These are phyloP conservation scores for Cyclocybe cylindracea DNA, from an alignment of 768 basidiomycete species.

Conservation along the genomic window DNA sequence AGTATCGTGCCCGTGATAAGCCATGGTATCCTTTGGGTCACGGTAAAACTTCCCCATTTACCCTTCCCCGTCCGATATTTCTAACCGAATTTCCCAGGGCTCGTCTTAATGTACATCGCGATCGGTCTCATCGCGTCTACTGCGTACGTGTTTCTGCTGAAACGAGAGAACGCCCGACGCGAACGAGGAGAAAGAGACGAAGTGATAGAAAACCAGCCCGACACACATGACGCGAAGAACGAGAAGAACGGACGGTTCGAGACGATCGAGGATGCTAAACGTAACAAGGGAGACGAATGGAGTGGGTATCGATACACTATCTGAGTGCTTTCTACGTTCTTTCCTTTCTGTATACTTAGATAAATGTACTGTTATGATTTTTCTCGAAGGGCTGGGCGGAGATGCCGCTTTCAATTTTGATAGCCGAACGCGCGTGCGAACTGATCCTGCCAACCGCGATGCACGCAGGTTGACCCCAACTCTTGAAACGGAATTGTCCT, in stretches of 20 bases:
- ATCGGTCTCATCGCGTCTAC: conserved; percentile 56
- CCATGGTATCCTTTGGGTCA: conserved; percentile 62
- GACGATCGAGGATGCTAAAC: conserved; percentile 63
- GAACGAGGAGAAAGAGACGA: conserved; percentile 72
- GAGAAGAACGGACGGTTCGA: conserved; percentile 59
- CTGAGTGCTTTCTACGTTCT: not conserved
- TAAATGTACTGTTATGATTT: not conserved
- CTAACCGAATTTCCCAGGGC: conserved; percentile 33
- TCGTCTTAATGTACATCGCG: conserved; percentile 73
- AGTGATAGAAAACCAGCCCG: conserved; percentile 53
- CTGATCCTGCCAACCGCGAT: too few relatives aligned
- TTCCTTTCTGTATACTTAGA: not conserved
- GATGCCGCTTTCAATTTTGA: too few relatives aligned
- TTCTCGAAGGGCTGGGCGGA: too few relatives aligned
- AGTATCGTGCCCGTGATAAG: conserved; percentile 65
- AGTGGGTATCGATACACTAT: conserved; percentile 71
- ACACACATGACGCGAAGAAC: conserved; percentile 27
- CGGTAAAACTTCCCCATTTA: conserved; percentile 15
- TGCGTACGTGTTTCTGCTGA: conserved; percentile 42
- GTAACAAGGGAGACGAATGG: conserved; percentile 73
- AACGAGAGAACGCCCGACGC: conserved; percentile 62
- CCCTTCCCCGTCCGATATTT: not conserved
- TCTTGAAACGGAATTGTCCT: too few relatives aligned
- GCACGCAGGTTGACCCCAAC: too few relatives aligned
- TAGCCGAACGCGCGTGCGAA: too few relatives aligned